Evolutionary conservation across 2,329 filamentous ascomycete species (phyloP), one percentile per base, ranked within the genome.

Genomic region (Graphilbum ipis-grandicollis): DNA sequence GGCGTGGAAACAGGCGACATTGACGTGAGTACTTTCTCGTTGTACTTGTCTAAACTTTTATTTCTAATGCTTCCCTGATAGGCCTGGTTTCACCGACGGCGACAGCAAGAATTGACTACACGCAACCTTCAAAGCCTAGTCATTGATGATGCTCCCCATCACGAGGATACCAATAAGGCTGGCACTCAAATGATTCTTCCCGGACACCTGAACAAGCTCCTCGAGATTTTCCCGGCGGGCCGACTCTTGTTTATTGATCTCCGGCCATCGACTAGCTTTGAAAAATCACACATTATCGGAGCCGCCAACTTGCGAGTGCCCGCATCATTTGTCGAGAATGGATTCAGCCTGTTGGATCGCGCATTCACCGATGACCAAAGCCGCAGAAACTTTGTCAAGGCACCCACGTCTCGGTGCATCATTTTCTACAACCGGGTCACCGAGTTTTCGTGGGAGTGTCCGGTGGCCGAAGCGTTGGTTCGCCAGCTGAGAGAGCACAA

Each of bases 221-320:
- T 71, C 1, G 63, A 68, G 35, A 62, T 70, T 5, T 62, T 65
- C 15, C 52, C 59, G 3, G 56, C 59, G 0, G 59, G 55, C 6
- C 58, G 65, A 34, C 50, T 60, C 2, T 48, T 71, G 0, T 44
- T 70, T 21, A 55, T 71, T 18, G 68, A 72, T 42, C 50, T 71
- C 3, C 58, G 68, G 13, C 56, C 64, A 3, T 50, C 53, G 2
- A 44, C 48, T 1, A 61, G 65, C 25, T 71, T 65, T 39, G 56
- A 63, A 29, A 56, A 54, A 38, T 67, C 65, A 4, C 67, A 71
- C 41, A 62, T 71, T 19, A 57, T 61, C 42, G 58, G 60, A 3
- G 65, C 66, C 5, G 56, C 70, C 41, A 67, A 71, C 46, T 48
- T 72, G 22, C 60, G 66, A 9, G 58, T 57, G 1, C 68, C 67